These are phyloP conservation scores for Flaveria linearis DNA, from an alignment of 129 eudicot species.

Conservation along the genomic window DNA sequence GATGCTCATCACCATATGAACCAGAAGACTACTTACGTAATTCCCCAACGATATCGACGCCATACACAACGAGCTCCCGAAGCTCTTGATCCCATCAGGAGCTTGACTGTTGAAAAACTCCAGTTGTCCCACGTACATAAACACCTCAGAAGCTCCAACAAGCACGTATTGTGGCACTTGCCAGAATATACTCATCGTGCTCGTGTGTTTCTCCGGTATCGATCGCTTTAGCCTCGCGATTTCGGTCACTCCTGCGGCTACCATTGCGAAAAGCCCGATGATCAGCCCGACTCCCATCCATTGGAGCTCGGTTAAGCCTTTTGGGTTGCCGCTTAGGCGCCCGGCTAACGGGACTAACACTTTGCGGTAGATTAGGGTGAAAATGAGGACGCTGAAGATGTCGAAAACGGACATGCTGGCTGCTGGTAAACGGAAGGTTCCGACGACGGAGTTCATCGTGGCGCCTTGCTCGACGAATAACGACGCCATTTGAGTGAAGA, in stretches of 20 bases:
- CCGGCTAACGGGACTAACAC: constrained; percentile 60
- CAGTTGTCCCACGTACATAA: constrained; percentile 82
- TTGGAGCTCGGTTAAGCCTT: constrained; percentile 72
- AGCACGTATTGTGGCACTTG: constrained; percentile 81
- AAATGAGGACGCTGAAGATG: constrained; percentile 63
- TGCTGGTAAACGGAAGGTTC: constrained; percentile 58
- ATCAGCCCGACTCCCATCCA: constrained; percentile 77
- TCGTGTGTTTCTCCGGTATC: constrained; percentile 29
- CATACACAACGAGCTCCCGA: constrained; percentile 86
- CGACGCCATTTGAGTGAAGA: constrained; percentile 88
- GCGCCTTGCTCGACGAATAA: constrained; percentile 84
- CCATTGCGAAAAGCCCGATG: constrained; percentile 67
- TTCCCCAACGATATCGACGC: constrained; percentile 83
- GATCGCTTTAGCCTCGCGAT: constrained; percentile 48
- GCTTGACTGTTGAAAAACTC: constrained; percentile 89
- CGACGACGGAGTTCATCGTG: constrained; percentile 48
- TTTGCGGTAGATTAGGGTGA: constrained; percentile 53
- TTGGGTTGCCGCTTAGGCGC: constrained; percentile 56
- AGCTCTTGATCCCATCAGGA: constrained; percentile 82
- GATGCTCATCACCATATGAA: constrained; percentile 60
- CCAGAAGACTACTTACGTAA: constrained; percentile 67
- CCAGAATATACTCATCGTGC: constrained; percentile 65
- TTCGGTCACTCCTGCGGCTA: constrained; percentile 70
- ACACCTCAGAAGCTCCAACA: constrained; percentile 86
- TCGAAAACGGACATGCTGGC: constrained; percentile 88